A percentile compares a stretch with the other conserved stretches of the same genome.
Conservation (phyloP, 306 rosid genomes). For the Vigna radiata region DNA sequence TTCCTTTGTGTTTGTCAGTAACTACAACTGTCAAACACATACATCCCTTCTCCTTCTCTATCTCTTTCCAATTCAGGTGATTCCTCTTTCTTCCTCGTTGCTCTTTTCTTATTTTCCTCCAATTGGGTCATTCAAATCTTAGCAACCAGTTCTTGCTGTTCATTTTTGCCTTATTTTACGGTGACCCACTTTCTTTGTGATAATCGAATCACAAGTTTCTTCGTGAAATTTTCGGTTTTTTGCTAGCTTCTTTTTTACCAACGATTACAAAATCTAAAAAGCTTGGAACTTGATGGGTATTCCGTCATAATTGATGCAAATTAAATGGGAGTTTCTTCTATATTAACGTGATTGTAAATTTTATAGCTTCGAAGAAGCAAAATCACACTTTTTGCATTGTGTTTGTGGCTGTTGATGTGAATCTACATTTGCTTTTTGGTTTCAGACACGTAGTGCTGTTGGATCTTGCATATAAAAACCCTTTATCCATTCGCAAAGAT, state of each 20-base stretch:
- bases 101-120: neutral
- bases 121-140: constrained; percentile 11
- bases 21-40: neutral
- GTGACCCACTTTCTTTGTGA: constrained; percentile 6
- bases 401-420: constrained; percentile 12
- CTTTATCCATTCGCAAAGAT: constrained; percentile 46
- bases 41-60: neutral
- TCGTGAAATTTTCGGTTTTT: constrained; percentile 25
- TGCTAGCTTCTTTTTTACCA: constrained; percentile 5
- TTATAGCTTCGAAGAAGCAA: neutral
- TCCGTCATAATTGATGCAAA: neutral
- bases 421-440: neutral
- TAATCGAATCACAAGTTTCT: constrained; percentile 29
- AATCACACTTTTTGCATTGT: neutral
- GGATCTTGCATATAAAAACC: constrained; percentile 44
- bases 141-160: neutral
- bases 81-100: neutral
- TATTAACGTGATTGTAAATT: constrained; percentile 27
- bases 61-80: constrained; percentile 35
- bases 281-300: constrained; percentile 18
- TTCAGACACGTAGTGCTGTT: constrained; percentile 16
- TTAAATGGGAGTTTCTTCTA: neutral
- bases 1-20: neutral
- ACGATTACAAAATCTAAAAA: neutral
- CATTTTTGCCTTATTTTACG: neutral